Base-by-base conservation (phyloP, 345 rosid genomes). In the Citrus maxima region DNA sequence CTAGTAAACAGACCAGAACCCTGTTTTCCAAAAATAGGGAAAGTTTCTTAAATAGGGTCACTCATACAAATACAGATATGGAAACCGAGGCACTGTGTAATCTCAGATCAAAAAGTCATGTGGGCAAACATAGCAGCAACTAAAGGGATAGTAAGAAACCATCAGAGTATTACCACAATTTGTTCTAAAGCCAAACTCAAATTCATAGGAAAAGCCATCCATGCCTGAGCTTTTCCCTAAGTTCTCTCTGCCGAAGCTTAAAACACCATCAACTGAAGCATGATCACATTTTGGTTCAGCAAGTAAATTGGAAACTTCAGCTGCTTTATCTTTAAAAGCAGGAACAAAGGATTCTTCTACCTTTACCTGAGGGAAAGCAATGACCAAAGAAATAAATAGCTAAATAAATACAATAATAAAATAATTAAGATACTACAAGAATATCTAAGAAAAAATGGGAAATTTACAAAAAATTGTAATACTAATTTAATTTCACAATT, bases 221-320 rank as follows among this genome's bases (percentile, higher is more conserved):
- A 84, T 70, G 35, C 76, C 90, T 32, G 82, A 83, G 69, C 72
- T 46, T 79, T 88, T 86, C 72, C 84, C 88, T 58, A 86, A 72
- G 80, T 79, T 83, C 77, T 92, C 93, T 78, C 86, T 82, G 77
- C 82, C 83, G 28, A 85, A 79, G 73, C 89, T 88, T 64, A 89
- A 76, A 58, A 80, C 86, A 78, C 87, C 87, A 67, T 93, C 95
- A 10, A 88, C 88, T 1, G 85, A 81, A 74, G 78, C 76, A 81
- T 84, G 78, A 42, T 89, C 92, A 77, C 81, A 78, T 79, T 85
- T 81, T 51, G 94, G 89, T 67, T 91, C 96, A 69, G 79, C 84
- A 34, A 84, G 70, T 62, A 85, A 73, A 76, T 77, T 85, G 75
- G 83, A 80, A 77, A 84, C 87, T 78, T 82, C 89, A 80, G 76